phyloP scores from a whole-genome alignment of 177 flowering plant species.

The Vitis hybrid region DNA sequence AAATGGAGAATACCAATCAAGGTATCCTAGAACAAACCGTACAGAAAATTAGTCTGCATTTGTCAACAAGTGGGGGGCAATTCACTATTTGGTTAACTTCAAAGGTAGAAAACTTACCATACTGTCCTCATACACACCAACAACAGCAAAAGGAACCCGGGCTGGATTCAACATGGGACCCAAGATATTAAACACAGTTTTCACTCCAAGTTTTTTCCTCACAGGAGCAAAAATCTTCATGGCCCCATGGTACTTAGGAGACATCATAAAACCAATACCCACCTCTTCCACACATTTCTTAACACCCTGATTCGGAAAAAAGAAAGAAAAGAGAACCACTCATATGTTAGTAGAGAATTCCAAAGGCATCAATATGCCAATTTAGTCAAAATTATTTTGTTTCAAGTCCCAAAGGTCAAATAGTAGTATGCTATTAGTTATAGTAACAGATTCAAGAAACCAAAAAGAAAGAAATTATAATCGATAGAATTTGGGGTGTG shows the following conservation, averaged over 20 bases:
- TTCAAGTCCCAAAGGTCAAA: no score
- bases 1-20: no score
- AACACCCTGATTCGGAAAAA: conserved; percentile 56
- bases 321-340: conserved; percentile 4
- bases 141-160: conserved; percentile 81
- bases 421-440: no score
- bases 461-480: no score
- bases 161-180: conserved; percentile 98
- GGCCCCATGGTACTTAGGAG: conserved; percentile 90
- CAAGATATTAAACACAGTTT: conserved; percentile 86
- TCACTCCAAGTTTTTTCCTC: conserved; percentile 81
- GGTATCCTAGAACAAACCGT: no score
- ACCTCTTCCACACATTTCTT: conserved; percentile 66
- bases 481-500: no score
- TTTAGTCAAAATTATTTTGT: no score
- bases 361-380: no score
- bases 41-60: no score
- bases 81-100: neutral
- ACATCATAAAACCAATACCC: conserved; percentile 97
- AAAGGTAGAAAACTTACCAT: conserved; percentile 51
- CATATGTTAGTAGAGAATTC: no score
- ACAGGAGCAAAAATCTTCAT: conserved; percentile 90
- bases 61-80: no score
- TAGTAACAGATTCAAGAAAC: no score
- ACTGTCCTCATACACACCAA: conserved; percentile 80